Evolutionary conservation across 768 basidiomycete species (phyloP), one percentile per base, ranked within the genome.

Genomic region (Lentinula aciculospora): DNA sequence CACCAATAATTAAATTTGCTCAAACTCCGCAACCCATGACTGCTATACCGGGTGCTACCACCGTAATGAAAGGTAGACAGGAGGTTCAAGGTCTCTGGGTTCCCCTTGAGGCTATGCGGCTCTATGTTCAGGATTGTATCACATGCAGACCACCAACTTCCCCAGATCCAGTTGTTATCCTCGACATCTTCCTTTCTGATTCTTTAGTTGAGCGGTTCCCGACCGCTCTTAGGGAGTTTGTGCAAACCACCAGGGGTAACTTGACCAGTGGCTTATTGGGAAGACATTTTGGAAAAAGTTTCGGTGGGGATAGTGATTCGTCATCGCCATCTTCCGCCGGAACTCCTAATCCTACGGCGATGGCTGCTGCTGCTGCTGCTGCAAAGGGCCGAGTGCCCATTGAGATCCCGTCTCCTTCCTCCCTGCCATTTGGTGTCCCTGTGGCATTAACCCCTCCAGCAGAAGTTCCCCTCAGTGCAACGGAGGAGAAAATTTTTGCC

Each of bases 401-500:
- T 19, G 36, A 40, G 28, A 40, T 1, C 12, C 3, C 23, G 27
- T 5, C 39, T 25, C 4, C 51, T 15, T 31, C 29, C 37, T 46
- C 40, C 19, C 13, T 25, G 19, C 23, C 42, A 44, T 37, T n/a
- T 27, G 48, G 27, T 34, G 27, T 47, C 13, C 40, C 45, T 15
- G 17, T 40, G 13, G 40, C 40, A 7, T 15, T 40, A 21, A 21
- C 7, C 4, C 46, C 55, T 3, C 46, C 46, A 10, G 69, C 71
- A 28, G 79, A 80, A 23, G 71, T 73, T 3, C 88, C 87, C 19
- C 76, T 90, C 49, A 89, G 80, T 62, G 82, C 83, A 23, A 82
- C 79, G 9, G 88, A 90, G 63, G 81, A 86, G 64, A 82, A 86
- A 68, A 83, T 90, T 49, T 89, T 90, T 69, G 80, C 75, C 40